Conservation (phyloP, 1,284 basidiomycete species). For the Peniophora sp. region DNA sequence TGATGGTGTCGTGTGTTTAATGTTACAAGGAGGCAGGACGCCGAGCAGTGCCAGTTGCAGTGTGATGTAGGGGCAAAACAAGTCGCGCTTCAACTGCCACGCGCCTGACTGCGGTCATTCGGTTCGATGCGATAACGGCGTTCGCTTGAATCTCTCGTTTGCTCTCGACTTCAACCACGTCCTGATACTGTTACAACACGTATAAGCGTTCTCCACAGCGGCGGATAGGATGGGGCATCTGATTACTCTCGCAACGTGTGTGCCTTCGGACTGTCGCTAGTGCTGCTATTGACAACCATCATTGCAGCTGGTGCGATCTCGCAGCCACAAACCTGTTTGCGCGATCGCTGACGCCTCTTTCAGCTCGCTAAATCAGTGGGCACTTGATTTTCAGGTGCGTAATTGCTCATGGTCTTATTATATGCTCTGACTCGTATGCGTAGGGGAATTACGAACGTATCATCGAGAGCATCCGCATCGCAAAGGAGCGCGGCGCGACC, state of each 20-base stretch:
- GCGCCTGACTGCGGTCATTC: too few species aligned
- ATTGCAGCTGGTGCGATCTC: slow-evolving; percentile 32
- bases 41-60: too few species aligned
- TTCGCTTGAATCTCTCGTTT: too few species aligned
- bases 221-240: slow-evolving; percentile 64
- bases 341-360: slow-evolving; percentile 1
- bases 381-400: slow-evolving; percentile 82
- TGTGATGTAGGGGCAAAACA: too few species aligned
- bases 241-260: slow-evolving; percentile 56
- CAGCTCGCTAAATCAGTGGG: slow-evolving; percentile 95
- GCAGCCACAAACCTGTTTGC: not conserved
- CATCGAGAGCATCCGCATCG: slow-evolving; percentile 79
- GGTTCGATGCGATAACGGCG: too few species aligned
- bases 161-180: too few species aligned
- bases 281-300: slow-evolving; percentile 4
- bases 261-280: not conserved
- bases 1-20: too few species aligned
- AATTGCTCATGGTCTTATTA: not conserved
- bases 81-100: too few species aligned
- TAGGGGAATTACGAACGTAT: slow-evolving; percentile 92
- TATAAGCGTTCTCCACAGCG: too few species aligned
- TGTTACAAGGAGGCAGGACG: too few species aligned
- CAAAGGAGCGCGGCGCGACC: slow-evolving; percentile 85
- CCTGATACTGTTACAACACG: too few species aligned
- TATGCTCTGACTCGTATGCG: not conserved